Evolutionary conservation across 768 basidiomycete species (phyloP), one percentile per base, ranked within the genome.

Genomic region (Cystobasidiopsis lactophilus): DNA sequence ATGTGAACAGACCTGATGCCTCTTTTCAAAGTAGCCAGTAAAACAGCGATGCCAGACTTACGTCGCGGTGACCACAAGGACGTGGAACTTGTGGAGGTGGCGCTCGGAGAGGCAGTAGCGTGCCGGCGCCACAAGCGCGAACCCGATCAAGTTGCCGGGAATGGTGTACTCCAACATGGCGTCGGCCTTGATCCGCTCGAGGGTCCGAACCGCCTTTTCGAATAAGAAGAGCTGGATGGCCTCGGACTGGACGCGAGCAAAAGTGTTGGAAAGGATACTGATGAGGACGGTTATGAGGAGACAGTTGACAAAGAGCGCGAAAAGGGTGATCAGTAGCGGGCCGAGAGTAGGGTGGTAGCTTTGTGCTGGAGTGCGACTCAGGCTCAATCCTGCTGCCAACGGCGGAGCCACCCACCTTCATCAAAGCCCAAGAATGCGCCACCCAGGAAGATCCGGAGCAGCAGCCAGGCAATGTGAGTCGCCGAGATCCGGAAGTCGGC

Each of bases 231-330:
- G 59, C 3, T 52, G 53, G 29, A 58, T 55, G 13, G 91, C 93
- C 66, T 95, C 86, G 59, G 84, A 80, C 57, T 79, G 89, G 61
- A 96, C 85, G 5, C 75, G 82, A 0, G 89, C 79, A 65, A 98
- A 98, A 0, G 93, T 95, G 63, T 95, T 85, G 5, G 85, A 85
- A 24, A 98, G 70, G 46, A 96, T 95, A 3, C 65, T 63, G 38
- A 69, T 58, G 5, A 66, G 60, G 3, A 62, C 61, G 10, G 93
- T 96, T 38, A 96, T 72, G 10, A 98, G 73, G 31, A 93, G 68
- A 0, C 84, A 89, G 60, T 41, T 52, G 27, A 45, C 31, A 35
- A 4, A 19, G 27, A 19, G 27, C n/a, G 29, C 27, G 10, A 49
- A 2, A n/a, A 40, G n/a, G 16, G 23, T 56, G 50, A 61, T 60